A percentile compares a stretch with the other conserved stretches of the same genome.
These are phyloP conservation scores for Nicotiana paniculata DNA, from an alignment of 257 asterid genomes.

Conservation along the genomic window DNA sequence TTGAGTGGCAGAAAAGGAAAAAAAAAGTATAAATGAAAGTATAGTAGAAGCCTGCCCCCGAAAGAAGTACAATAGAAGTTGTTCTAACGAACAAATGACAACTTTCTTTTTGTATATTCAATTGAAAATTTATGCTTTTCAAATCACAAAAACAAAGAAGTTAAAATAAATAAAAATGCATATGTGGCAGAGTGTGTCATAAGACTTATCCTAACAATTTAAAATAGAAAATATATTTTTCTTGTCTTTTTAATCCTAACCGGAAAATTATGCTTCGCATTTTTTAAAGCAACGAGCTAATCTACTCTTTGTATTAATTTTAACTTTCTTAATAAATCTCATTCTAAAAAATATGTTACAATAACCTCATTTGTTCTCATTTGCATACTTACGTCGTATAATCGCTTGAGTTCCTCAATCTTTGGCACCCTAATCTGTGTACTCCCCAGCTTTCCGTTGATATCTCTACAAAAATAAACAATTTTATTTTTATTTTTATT, in stretches of 20 bases:
- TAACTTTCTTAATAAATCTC: background rate
- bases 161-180: too few species aligned
- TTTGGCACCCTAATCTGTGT: conserved; percentile 60
- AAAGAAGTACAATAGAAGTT: too few species aligned
- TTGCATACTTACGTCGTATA: conserved; percentile 34
- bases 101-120: too few species aligned
- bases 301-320: background rate
- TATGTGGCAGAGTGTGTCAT: background rate
- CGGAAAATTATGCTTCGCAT: background rate
- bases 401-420: conserved; percentile 28
- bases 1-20: too few species aligned
- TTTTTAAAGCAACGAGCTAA: background rate
- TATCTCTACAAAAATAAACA: conserved; percentile 32
- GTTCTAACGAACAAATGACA: too few species aligned
- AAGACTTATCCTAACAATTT: background rate
- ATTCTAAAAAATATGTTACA: background rate
- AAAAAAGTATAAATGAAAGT: too few species aligned
- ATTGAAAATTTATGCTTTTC: background rate
- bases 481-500: too few species aligned
- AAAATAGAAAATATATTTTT: background rate
- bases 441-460: conserved; percentile 51
- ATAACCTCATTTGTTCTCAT: background rate
- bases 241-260: background rate
- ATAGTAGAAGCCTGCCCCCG: too few species aligned
- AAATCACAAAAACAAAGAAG: background rate